Percentiles rank a stretch among this genome's conserved stretches.
Conservation (phyloP, 108 stramenopile genomes). For the Pseudonitzschia delicatissima region DNA sequence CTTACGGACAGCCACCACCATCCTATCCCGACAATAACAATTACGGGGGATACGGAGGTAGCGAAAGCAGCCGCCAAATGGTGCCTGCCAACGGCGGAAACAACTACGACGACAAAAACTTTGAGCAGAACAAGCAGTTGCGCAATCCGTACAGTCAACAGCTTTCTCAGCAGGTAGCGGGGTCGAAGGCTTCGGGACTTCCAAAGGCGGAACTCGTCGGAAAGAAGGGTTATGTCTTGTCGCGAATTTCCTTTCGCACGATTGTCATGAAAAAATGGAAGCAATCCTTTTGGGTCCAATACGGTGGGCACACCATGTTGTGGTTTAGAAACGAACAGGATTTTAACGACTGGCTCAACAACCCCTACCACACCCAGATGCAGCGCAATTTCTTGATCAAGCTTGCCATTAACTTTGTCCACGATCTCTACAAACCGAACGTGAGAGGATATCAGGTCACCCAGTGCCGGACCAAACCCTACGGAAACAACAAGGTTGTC, state of each 20-base stretch:
- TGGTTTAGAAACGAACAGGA: constrained; percentile 74
- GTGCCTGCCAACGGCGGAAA: constrained; percentile 12
- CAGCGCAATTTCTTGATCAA: constrained; percentile 85
- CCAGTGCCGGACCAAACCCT: constrained; percentile 74
- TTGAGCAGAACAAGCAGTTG: neutral
- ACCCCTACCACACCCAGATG: constrained; percentile 75
- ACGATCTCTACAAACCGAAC: constrained; percentile 81
- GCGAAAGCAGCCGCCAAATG: constrained; percentile 25
- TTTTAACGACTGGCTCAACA: constrained; percentile 87
- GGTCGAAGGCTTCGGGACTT: constrained; percentile 55
- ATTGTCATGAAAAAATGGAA: constrained; percentile 91
- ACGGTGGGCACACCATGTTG: constrained; percentile 73
- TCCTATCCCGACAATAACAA: neutral
- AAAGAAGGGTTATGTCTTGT: constrained; percentile 75
- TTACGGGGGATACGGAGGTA: constrained; percentile 3
- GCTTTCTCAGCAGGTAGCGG: constrained; percentile 41
- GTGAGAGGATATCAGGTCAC: constrained; percentile 89
- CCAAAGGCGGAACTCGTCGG: constrained; percentile 65
- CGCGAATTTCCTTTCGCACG: constrained; percentile 85
- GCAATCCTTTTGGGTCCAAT: constrained; percentile 86
- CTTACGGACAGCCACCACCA: neutral
- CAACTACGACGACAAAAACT: constrained; percentile 19
- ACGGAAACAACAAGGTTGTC: constrained; percentile 70
- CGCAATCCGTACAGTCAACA: constrained; percentile 40
- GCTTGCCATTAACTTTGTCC: constrained; percentile 84